Evolutionary conservation across 768 basidiomycete species (phyloP).

Genomic region (Sarcodon sp.): DNA sequence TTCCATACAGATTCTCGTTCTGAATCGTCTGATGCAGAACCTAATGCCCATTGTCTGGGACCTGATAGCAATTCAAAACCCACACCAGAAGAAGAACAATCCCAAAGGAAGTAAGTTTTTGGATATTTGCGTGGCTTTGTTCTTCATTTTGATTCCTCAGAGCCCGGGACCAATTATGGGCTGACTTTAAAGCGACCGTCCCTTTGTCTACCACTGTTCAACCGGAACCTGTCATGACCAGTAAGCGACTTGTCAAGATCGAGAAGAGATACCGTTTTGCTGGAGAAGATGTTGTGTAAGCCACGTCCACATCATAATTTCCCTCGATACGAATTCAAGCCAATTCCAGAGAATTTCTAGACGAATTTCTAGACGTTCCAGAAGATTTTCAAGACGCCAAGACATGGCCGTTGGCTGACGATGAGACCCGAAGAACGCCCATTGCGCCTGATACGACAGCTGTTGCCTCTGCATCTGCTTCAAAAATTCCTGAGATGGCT

Average conservation of each 20-base stretch:
- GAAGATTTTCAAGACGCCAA: constrained; percentile 66
- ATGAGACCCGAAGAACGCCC: neutral
- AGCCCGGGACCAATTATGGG: constrained; percentile 53
- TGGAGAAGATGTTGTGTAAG: constrained; percentile 64
- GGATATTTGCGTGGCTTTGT: neutral
- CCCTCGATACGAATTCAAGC: constrained; percentile 2
- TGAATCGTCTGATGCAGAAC: constrained; percentile 11
- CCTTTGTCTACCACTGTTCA: constrained; percentile 14
- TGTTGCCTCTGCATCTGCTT: constrained; percentile 4
- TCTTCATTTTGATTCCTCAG: constrained; percentile 19
- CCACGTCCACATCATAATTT: constrained; percentile 4
- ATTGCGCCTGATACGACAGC: constrained; percentile 5
- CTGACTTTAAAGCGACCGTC: constrained; percentile 55
- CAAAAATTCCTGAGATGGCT: constrained; percentile 5
- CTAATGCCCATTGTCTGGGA: constrained; percentile 15
- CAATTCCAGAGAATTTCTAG: constrained; percentile 48
- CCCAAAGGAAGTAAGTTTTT: constrained; percentile 1
- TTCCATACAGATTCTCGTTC: constrained; percentile 21
- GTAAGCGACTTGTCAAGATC: constrained; percentile 45
- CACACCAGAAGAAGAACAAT: constrained; percentile 9
- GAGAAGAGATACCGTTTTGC: constrained; percentile 64
- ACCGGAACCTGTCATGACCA: constrained; percentile 8
- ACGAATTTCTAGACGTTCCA: constrained; percentile 62
- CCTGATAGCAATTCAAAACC: constrained; percentile 8
- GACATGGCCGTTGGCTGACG: constrained; percentile 41